Evolutionary conservation across 345 rosid species (phyloP).

Genomic region (Euphorbia peplus): DNA sequence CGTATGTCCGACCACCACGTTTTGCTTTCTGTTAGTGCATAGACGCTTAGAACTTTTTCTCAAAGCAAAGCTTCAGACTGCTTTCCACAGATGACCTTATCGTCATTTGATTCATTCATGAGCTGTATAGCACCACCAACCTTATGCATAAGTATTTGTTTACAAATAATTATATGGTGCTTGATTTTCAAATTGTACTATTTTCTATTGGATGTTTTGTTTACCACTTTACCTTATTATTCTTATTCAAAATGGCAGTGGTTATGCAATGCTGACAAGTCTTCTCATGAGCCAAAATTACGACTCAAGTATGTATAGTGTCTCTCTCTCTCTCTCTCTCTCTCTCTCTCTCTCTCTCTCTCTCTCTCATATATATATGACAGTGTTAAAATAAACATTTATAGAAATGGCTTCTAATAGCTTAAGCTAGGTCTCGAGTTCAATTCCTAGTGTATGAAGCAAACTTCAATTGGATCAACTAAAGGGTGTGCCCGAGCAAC

Average conservation of each 20-base stretch:
- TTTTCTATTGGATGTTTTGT: not conserved
- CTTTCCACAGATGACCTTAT: not conserved
- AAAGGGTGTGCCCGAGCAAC: too few relatives aligned
- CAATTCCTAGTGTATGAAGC: too few relatives aligned
- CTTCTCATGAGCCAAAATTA: slow-evolving; percentile 83
- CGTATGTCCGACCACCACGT: not conserved
- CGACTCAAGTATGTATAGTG: slow-evolving; percentile 80
- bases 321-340: too few relatives aligned
- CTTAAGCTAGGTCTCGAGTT: too few relatives aligned
- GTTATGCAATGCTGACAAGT: slow-evolving; percentile 97
- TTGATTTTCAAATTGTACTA: not conserved
- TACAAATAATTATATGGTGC: not conserved
- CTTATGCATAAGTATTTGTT: not conserved
- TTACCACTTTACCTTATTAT: not conserved
- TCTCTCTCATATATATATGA: not conserved
- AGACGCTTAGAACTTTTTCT: too few relatives aligned
- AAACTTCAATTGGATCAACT: too few relatives aligned
- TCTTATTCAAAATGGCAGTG: slow-evolving; percentile 46
- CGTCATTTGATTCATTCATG: too few relatives aligned
- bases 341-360: too few relatives aligned
- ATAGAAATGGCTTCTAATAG: too few relatives aligned
- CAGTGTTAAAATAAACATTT: too few relatives aligned
- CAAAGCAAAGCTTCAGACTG: not conserved
- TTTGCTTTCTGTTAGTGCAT: not conserved
- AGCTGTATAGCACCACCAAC: not conserved